Evolutionary conservation across 1,139 yeast genomes (phyloP).

Genomic region (Pichia sp.): DNA sequence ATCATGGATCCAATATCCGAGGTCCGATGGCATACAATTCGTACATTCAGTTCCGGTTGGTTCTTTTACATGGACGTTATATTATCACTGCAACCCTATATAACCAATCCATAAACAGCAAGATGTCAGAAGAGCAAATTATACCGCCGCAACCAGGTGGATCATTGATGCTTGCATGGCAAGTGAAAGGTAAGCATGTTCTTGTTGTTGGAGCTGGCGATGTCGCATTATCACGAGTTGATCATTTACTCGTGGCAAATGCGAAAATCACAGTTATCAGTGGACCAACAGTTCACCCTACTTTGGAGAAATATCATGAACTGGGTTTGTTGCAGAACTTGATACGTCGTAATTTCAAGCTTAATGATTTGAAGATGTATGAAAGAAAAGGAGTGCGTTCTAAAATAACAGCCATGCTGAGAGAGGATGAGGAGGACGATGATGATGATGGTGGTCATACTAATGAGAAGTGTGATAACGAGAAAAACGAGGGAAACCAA

Average conservation of each 20-base stretch:
- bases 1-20: too few species aligned
- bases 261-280: conserved; percentile 60
- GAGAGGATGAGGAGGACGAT: conserved; percentile 27
- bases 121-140: conserved; percentile 5
- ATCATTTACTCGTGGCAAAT: conserved; percentile 59
- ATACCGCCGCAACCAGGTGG: conserved; percentile 34
- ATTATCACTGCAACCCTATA: too few species aligned
- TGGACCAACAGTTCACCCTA: conserved; percentile 41
- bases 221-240: conserved; percentile 67
- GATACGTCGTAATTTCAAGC: conserved; percentile 34
- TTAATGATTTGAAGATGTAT: conserved; percentile 45
- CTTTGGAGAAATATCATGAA: conserved; percentile 32
- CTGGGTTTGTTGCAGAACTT: conserved; percentile 40
- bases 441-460: conserved; percentile 14
- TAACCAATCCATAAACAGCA: too few species aligned
- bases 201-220: conserved; percentile 79
- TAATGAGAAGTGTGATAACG: neutral
- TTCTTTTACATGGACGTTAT: too few species aligned
- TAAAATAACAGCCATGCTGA: neutral
- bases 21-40: too few species aligned
- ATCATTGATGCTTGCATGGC: conserved; percentile 68
- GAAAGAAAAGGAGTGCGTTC: conserved; percentile 26
- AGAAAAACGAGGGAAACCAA: neutral
- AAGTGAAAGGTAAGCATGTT: conserved; percentile 56
- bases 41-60: too few species aligned